These are phyloP conservation scores for Septoria linicola DNA, from an alignment of 2,329 filamentous ascomycete species.

Conservation along the genomic window DNA sequence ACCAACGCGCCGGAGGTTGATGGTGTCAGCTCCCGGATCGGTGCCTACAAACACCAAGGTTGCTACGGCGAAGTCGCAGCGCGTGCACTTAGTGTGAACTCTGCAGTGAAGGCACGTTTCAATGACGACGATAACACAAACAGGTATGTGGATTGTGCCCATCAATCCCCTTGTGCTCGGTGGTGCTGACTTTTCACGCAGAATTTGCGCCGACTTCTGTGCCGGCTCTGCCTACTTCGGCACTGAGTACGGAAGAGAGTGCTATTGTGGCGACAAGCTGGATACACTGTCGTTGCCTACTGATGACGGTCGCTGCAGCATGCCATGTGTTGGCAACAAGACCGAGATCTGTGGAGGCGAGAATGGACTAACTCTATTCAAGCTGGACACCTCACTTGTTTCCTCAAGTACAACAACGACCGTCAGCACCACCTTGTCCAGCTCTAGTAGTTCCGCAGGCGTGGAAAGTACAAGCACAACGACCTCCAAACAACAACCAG, in stretches of 20 bases:
- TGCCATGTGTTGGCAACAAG: conserved; percentile 27
- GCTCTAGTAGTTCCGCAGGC: too few relatives aligned
- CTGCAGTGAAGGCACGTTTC: too few relatives aligned
- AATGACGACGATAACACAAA: conserved; percentile 39
- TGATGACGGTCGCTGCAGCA: conserved; percentile 25
- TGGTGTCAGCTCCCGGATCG: too few relatives aligned
- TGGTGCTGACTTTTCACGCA: too few relatives aligned
- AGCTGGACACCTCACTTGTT: conserved; percentile 9
- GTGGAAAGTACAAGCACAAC: too few relatives aligned
- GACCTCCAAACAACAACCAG: too few relatives aligned
- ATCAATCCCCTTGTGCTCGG: too few relatives aligned
- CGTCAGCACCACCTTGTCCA: too few relatives aligned
- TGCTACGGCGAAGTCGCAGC: conserved; percentile 35
- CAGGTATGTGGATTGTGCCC: too few relatives aligned
- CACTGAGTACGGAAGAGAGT: conserved; percentile 39
- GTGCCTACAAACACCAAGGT: conserved; percentile 22
- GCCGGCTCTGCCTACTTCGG: conserved; percentile 39
- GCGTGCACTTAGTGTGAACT: conserved; percentile 30
- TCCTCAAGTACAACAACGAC: too few relatives aligned
- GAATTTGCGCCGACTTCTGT: conserved; percentile 37
- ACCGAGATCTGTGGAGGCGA: conserved; percentile 30
- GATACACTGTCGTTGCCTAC: conserved; percentile 9
- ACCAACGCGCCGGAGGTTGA: conserved; percentile 16
- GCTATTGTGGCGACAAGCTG: conserved; percentile 28
- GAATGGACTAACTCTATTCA: conserved; percentile 11